Percentiles rank a stretch among this genome's conserved stretches.
Conservation (phyloP, 2,329 filamentous ascomycete species). For the Pezizomycotina sp. region DNA sequence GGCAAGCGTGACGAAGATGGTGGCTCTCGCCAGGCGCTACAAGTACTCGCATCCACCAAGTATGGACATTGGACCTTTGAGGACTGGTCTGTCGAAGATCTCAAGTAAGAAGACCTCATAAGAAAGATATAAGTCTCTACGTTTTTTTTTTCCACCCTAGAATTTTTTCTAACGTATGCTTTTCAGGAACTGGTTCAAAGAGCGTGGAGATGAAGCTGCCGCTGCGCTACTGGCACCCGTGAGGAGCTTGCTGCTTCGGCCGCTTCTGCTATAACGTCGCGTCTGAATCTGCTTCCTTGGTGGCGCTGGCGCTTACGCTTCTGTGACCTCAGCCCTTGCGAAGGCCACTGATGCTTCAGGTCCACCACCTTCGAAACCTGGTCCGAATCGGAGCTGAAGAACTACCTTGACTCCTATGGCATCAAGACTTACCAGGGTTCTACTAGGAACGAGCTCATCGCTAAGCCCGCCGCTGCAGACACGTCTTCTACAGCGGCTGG, state of each 20-base stretch:
- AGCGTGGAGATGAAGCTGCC: constrained; percentile 38
- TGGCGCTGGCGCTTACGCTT: constrained; percentile 44
- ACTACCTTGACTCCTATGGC: constrained; percentile 65
- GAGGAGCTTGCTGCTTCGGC: constrained; percentile 56
- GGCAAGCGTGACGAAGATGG: constrained; percentile 56
- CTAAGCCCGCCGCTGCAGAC: constrained; percentile 52
- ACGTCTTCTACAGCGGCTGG: constrained; percentile 63
- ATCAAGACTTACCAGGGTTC: constrained; percentile 51
- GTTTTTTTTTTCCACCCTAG: not conserved
- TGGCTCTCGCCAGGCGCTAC: constrained; percentile 57
- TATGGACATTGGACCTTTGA: constrained; percentile 67
- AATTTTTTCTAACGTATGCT: constrained; percentile 1
- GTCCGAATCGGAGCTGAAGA: constrained; percentile 57
- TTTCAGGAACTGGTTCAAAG: constrained; percentile 34
- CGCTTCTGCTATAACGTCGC: too few relatives aligned
- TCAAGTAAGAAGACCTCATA: constrained; percentile 39
- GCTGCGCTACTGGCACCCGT: constrained; percentile 47
- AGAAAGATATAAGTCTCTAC: too few relatives aligned
- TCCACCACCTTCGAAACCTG: constrained; percentile 53
- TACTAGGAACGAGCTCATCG: constrained; percentile 51
- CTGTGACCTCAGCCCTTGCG: constrained; percentile 53
- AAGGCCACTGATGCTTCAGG: constrained; percentile 50
- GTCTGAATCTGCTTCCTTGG: constrained; percentile 26
- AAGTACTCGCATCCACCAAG: constrained; percentile 48
- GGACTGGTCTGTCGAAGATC: constrained; percentile 54